Evolutionary conservation across 306 rosid species (phyloP), one percentile per base, ranked within the genome.

Genomic region (Macrotyloma uniflorum): DNA sequence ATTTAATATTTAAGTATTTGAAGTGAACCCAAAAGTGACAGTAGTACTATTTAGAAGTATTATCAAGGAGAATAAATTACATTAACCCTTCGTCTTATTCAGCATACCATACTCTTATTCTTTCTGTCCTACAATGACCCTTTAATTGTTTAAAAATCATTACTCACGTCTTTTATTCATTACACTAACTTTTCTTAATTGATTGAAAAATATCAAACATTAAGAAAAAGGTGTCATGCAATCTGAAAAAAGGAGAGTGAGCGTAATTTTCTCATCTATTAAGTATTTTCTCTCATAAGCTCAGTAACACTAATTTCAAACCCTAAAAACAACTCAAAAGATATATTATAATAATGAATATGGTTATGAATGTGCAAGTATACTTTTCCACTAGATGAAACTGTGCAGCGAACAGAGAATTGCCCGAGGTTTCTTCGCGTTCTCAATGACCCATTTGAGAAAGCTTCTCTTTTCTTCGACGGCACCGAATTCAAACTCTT

Each of bases 331-430:
- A 75, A 61, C 46, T 13, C 32, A 49, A 46, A 33, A 14, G 18
- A 20, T 22, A 3, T 19, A 4, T 8, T 16, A 18, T 12, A 59
- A 43, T 4, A 61, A 75, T 2, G 33, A 4, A 46, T 46, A 14
- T 15, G 16, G 40, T 14, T 26, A 57, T 14, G 23, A 35, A 20
- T 1, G 63, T 47, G 11, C 59, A 71, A 19, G 23, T 28, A 61
- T 7, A 95, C 99, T 90, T 93, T 93, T 88, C 96, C 99, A 79
- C 58, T 82, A 10, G 99, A 70, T 79, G 90, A 61, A 61, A 6
- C 80, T 1, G 85, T 81, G 43, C 98, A 87, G 14, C 90, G 90
- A 36, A 93, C 88, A 83, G 72, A 79, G 57, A 87, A 83, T 10
- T 6, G 82, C 30, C 70, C 73, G 8, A 86, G 75, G 42, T 38